These are phyloP conservation scores for Coemansia javaensis DNA, from an alignment of 192 early-diverging fungal genomes.

Conservation along the genomic window DNA sequence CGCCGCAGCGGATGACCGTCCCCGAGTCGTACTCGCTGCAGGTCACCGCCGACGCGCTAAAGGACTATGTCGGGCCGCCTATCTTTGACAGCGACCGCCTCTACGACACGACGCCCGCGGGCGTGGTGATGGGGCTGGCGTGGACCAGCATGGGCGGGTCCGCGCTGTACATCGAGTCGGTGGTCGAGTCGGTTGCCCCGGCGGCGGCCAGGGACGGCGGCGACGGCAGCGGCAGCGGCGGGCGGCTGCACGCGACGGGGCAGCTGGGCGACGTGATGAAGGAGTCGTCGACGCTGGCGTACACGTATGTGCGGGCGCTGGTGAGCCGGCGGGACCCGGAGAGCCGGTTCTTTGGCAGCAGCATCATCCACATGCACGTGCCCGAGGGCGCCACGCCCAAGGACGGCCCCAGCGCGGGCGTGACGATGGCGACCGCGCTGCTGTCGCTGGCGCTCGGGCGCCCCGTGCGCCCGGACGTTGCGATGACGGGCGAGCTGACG, in stretches of 20 bases:
- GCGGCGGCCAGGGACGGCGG: slow-evolving; percentile 15
- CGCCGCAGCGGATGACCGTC: slow-evolving; percentile 47
- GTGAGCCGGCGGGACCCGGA: slow-evolving; percentile 69
- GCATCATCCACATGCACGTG: slow-evolving; percentile 89
- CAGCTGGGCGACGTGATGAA: slow-evolving; percentile 99
- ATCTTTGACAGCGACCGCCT: slow-evolving; percentile 84
- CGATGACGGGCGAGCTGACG: slow-evolving; percentile 99
- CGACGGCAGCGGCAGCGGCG: slow-evolving; percentile 9
- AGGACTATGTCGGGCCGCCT: slow-evolving; percentile 91
- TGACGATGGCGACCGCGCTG: slow-evolving; percentile 93
- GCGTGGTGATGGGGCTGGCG: slow-evolving; percentile 97
- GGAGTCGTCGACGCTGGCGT: slow-evolving; percentile 91
- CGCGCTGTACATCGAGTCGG: slow-evolving; percentile 92
- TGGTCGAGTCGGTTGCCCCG: slow-evolving; percentile 78
- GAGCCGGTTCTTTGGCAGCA: slow-evolving; percentile 89
- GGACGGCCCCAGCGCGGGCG: slow-evolving; percentile 94
- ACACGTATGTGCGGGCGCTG: slow-evolving; percentile 90
- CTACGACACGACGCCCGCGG: slow-evolving; percentile 85
- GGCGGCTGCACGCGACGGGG: slow-evolving; percentile 79
- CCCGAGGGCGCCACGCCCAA: slow-evolving; percentile 98
- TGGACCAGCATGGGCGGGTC: slow-evolving; percentile 98
- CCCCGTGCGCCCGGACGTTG: slow-evolving; percentile 71
- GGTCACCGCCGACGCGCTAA: slow-evolving; percentile 68
- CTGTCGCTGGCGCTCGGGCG: slow-evolving; percentile 84
- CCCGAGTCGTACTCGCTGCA: slow-evolving; percentile 56